Percentiles rank a stretch among this genome's conserved stretches.
Evolutionary conservation across 75 land plant genomes (phyloP).

Genomic region (Sequoia sempervirens): DNA sequence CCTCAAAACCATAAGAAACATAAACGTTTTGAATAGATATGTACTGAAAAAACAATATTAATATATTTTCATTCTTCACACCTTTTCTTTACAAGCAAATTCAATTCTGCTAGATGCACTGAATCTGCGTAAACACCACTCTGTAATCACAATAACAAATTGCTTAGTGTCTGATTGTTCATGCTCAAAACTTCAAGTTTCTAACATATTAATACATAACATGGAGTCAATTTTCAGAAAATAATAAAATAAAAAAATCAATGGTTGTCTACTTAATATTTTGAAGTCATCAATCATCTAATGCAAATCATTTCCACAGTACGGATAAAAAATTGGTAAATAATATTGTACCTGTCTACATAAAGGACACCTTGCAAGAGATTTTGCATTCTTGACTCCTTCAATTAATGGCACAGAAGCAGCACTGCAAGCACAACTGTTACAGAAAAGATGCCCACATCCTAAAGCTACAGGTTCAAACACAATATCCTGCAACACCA

Average conservation of each 20-base stretch:
- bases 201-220: background rate
- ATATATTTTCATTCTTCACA: conserved; percentile 5
- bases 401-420: conserved; percentile 52
- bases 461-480: conserved; percentile 63
- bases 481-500: conserved; percentile 38
- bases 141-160: conserved; percentile 24
- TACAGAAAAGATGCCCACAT: conserved; percentile 91
- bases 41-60: background rate
- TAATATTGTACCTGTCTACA: conserved; percentile 57
- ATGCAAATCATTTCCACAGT: background rate
- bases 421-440: conserved; percentile 60
- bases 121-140: conserved; percentile 58
- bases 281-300: background rate
- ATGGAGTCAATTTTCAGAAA: background rate
- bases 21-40: background rate
- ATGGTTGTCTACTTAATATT: background rate
- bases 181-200: background rate
- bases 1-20: background rate
- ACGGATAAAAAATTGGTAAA: background rate
- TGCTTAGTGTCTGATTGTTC: background rate
- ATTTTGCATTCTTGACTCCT: conserved; percentile 55
- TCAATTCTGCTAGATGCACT: conserved; percentile 54
- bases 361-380: conserved; percentile 61
- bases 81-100: conserved; percentile 55
- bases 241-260: background rate